A percentile compares a stretch with the other conserved stretches of the same genome.
Evolutionary conservation across 2,329 filamentous ascomycete species (phyloP).

Genomic region (Madurella mycetomatis): DNA sequence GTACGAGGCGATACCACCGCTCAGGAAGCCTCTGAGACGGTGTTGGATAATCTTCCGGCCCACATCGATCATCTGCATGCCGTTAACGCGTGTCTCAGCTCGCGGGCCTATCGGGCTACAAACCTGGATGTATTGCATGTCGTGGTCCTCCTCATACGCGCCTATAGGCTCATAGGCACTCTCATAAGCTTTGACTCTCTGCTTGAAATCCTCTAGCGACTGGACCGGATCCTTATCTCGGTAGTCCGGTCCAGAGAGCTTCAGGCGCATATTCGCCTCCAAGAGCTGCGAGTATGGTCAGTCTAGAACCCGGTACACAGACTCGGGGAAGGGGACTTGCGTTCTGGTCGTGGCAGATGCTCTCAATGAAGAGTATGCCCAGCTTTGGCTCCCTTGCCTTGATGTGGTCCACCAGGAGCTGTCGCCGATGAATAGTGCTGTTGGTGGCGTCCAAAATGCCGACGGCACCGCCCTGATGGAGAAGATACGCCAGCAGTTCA

Average conservation of each 20-base stretch:
- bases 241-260: slow-evolving; percentile 94
- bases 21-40: slow-evolving; percentile 85
- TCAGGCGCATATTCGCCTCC: slow-evolving; percentile 95
- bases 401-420: slow-evolving; percentile 78
- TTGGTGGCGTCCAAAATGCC: slow-evolving; percentile 97
- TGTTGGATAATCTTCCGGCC: slow-evolving; percentile 90
- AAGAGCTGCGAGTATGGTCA: slow-evolving; percentile 51
- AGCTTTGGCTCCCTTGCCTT: slow-evolving; percentile 78
- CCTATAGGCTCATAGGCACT: slow-evolving; percentile 90
- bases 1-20: slow-evolving; percentile 88
- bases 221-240: slow-evolving; percentile 84
- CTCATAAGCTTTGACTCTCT: slow-evolving; percentile 87
- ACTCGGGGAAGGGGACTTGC: slow-evolving; percentile 32
- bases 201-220: slow-evolving; percentile 86
- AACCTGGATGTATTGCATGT: slow-evolving; percentile 87
- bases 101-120: slow-evolving; percentile 12
- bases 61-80: slow-evolving; percentile 80
- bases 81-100: background rate
- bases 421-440: slow-evolving; percentile 81
- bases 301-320: background rate
- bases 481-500: slow-evolving; percentile 84
- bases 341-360: slow-evolving; percentile 78
- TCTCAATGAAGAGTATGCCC: slow-evolving; percentile 92
- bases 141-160: slow-evolving; percentile 81
- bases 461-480: slow-evolving; percentile 76